phyloP scores from a whole-genome alignment of 1,284 basidiomycete genomes.

The Malassezia obtusa region DNA sequence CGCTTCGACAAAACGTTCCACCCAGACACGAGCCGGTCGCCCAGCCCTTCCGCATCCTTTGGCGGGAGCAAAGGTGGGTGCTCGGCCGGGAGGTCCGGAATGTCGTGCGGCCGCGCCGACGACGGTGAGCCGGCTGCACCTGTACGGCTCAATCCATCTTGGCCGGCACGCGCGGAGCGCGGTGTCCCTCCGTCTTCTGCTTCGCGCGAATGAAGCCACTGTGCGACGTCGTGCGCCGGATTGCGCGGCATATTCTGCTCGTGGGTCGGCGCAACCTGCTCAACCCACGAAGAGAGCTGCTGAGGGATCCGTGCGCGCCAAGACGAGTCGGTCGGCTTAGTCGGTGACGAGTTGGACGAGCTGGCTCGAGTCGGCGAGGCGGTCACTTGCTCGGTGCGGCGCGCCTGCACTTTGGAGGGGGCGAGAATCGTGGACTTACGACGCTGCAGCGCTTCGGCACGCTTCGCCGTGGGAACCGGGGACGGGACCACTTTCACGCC shows the following conservation, averaged over 20 bases:
- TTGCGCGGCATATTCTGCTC: background rate
- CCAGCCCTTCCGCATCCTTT: constrained; percentile 1
- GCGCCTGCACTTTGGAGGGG: background rate
- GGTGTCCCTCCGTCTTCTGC: background rate
- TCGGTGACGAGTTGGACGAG: too few species aligned
- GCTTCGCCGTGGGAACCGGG: background rate
- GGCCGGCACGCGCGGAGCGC: background rate
- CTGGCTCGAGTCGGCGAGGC: too few species aligned
- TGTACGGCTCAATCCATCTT: background rate
- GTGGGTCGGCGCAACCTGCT: background rate
- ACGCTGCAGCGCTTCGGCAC: background rate
- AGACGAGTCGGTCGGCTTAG: background rate
- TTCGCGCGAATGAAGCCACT: background rate
- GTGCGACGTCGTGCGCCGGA: background rate
- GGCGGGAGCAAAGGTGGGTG: background rate
- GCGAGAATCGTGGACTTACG: background rate
- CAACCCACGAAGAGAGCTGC: background rate
- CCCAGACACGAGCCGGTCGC: constrained; percentile 8
- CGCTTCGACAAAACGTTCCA: constrained; percentile 15
- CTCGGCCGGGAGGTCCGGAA: background rate
- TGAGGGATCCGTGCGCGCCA: background rate
- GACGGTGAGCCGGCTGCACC: background rate
- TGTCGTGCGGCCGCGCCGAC: background rate
- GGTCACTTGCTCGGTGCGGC: background rate
- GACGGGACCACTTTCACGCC: background rate